Evolutionary conservation across 495 filamentous ascomycete genomes (phyloP).

Genomic region (Daldinia concentrica): DNA sequence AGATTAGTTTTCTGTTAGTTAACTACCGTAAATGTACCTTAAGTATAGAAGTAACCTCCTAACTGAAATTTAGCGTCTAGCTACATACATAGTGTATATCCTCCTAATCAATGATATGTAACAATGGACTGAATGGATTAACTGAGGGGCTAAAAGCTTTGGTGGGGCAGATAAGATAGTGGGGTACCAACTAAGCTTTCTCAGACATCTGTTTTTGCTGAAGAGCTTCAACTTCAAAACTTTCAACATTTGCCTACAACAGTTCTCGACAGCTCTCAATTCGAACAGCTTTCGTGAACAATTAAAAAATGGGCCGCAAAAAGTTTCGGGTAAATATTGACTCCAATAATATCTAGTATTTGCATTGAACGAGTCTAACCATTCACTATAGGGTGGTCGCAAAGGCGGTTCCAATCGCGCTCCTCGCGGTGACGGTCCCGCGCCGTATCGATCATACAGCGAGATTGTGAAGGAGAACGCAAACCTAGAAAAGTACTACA

Average conservation of each 20-base stretch:
- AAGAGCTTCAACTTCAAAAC: constrained; percentile 21
- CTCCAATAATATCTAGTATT: not conserved
- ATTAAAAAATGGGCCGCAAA: constrained; percentile 45
- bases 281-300: constrained; percentile 5
- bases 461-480: constrained; percentile 76
- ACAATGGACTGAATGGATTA: constrained; percentile 9
- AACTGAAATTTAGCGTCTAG: too few relatives aligned
- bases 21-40: too few relatives aligned
- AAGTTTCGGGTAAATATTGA: constrained; percentile 40
- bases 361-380: constrained; percentile 23
- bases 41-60: too few relatives aligned
- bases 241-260: constrained; percentile 23
- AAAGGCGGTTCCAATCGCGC: constrained; percentile 41
- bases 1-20: too few relatives aligned
- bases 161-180: constrained; percentile 24
- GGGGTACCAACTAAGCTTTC: constrained; percentile 26
- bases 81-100: too few relatives aligned
- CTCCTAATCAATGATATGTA: not conserved
- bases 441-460: constrained; percentile 58
- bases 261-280: not conserved
- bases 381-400: constrained; percentile 40
- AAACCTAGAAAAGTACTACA: constrained; percentile 84
- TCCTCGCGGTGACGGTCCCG: constrained; percentile 36
- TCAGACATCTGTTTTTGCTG: not conserved
- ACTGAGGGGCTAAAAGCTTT: constrained; percentile 17